Conservation (phyloP, 169 alveolate species). For the Plasmodium cynomolgi region DNA sequence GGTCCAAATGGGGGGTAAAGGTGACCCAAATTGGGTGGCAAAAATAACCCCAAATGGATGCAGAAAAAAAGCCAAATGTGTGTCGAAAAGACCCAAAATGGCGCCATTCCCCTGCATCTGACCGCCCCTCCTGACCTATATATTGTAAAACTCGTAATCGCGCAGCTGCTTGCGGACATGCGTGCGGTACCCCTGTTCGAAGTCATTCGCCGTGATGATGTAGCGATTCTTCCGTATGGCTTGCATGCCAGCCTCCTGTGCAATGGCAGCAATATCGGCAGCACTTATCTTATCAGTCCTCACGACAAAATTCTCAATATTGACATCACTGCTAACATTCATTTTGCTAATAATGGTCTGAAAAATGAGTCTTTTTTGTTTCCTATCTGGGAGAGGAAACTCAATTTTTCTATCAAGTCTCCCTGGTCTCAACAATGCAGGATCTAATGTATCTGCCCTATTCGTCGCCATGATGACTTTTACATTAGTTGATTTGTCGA, state of each 20-base stretch:
- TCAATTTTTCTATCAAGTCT: constrained; percentile 98
- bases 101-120: not conserved
- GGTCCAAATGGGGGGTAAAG: not conserved
- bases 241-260: constrained; percentile 99
- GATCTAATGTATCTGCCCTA: constrained; percentile 99
- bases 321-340: constrained; percentile 98
- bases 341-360: constrained; percentile 97
- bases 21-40: not conserved
- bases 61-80: too few relatives aligned
- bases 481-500: constrained; percentile 97
- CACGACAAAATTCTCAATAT: constrained; percentile 96
- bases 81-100: not conserved
- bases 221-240: constrained; percentile 98
- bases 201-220: constrained; percentile 89
- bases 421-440: constrained; percentile 98
- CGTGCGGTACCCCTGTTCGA: constrained; percentile 93
- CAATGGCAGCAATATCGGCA: constrained; percentile 99
- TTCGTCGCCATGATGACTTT: constrained; percentile 99
- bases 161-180: constrained; percentile 92
- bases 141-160: constrained; percentile 91
- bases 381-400: constrained; percentile 98
- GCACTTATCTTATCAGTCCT: constrained; percentile 98
- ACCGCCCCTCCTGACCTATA: constrained; percentile 17
- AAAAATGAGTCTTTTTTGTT: constrained; percentile 95
- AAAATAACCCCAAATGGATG: not conserved